These are phyloP conservation scores for Calonectria naviculata DNA, from an alignment of 2,329 filamentous ascomycete genomes.

Conservation along the genomic window DNA sequence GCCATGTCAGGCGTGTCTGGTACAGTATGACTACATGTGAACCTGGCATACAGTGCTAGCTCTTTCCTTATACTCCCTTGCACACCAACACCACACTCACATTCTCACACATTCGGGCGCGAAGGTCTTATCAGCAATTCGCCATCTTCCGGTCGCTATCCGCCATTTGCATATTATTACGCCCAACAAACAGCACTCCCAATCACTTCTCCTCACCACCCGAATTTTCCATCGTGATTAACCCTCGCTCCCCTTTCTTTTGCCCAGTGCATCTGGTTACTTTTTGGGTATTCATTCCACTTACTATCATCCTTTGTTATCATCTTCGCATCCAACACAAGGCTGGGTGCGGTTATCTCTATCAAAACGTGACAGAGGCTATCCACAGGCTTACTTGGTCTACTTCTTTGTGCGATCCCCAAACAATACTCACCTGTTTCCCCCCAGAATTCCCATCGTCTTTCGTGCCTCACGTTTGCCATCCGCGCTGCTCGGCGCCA, in stretches of 20 bases:
- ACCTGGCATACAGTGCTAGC: constrained; percentile 14
- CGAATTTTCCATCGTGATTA: constrained; percentile 2
- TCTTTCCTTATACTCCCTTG: constrained; percentile 3
- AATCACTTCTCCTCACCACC: constrained; percentile 7
- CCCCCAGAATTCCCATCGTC: not conserved
- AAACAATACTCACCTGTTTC: not conserved
- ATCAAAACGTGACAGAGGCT: constrained; percentile 27
- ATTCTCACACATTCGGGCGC: not conserved
- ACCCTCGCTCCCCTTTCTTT: not conserved
- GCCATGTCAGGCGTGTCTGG: not conserved
- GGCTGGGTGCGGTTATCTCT: constrained; percentile 20
- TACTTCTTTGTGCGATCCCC: not conserved
- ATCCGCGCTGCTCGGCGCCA: constrained; percentile 1
- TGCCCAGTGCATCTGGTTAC: not conserved
- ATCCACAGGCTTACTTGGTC: not conserved
- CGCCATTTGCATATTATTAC: constrained; percentile 28
- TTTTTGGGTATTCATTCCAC: not conserved
- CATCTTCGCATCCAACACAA: constrained; percentile 12
- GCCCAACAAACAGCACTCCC: constrained; percentile 15
- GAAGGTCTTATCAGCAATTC: constrained; percentile 37
- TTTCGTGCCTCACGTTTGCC: not conserved
- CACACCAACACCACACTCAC: constrained; percentile 12
- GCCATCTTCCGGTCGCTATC: constrained; percentile 32
- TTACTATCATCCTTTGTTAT: constrained; percentile 9
- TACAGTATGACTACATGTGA: constrained; percentile 14